A percentile compares a stretch with the other conserved stretches of the same genome.
phyloP scores from a whole-genome alignment of 768 basidiomycete species.

The Boletus sensibilis region DNA sequence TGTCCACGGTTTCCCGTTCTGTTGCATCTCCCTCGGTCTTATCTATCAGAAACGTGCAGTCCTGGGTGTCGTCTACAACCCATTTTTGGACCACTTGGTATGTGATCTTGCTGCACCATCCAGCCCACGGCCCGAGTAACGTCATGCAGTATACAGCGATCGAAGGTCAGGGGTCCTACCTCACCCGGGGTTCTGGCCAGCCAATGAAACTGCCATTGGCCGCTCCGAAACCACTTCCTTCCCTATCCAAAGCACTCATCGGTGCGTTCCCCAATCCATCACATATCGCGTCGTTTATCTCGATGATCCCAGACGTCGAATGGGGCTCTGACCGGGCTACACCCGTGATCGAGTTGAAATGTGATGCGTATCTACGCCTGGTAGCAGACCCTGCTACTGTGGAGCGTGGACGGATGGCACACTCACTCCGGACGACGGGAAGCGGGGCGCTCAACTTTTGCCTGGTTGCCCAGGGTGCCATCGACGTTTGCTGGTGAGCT shows the following conservation, averaged over 20 bases:
- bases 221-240: conserved; percentile 58
- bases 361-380: conserved; percentile 67
- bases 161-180: conserved; percentile 74
- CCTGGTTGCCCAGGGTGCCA: conserved; percentile 84
- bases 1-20: conserved; percentile 81
- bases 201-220: conserved; percentile 64
- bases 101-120: neutral
- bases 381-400: conserved; percentile 57
- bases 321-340: conserved; percentile 81
- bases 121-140: neutral
- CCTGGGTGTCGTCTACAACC: conserved; percentile 89
- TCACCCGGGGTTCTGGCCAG: conserved; percentile 47
- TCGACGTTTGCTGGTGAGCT: conserved; percentile 82
- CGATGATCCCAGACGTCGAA: conserved; percentile 59
- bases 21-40: conserved; percentile 87
- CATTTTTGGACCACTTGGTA: conserved; percentile 80
- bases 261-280: conserved; percentile 36
- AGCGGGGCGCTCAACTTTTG: conserved; percentile 82
- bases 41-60: conserved; percentile 76
- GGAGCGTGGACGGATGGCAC: conserved; percentile 78
- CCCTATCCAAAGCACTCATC: conserved; percentile 72
- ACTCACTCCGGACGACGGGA: conserved; percentile 78
- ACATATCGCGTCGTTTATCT: neutral
- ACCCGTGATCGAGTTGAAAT: conserved; percentile 56
- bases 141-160: conserved; percentile 66